Base-by-base conservation (phyloP, 257 asterid species). In the Verbascum thapsus region DNA sequence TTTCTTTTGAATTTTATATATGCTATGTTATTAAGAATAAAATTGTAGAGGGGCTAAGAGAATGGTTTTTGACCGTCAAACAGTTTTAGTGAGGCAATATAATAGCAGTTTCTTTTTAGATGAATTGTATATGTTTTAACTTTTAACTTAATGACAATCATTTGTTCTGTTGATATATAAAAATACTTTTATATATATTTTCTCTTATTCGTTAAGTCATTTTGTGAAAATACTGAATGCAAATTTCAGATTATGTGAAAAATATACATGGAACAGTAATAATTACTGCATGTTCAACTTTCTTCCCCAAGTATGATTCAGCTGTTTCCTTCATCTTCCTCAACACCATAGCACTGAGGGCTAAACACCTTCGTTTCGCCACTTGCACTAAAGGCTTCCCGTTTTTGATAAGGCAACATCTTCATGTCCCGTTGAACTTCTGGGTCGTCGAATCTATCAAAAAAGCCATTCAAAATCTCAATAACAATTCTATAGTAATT, bases 271-370 rank as follows among this genome's bases (percentile, higher is more conserved):
- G 83, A 49, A 80, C 83, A 7, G 83, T 80, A 12, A 74, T 61
- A 57, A n/a, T n/a, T n/a, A 80, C 81, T 5, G 78, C 83, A 58
- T 77, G 72, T 59, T 76, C 71, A 13, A 76, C 70, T 51, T 70
- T 72, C 72, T 76, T 74, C 23, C 86, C 86, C 68, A 80, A 79
- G 65, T 67, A 80, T 8, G 80, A 72, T 71, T 80, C 83, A 3
- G 86, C 81, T 8, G 86, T 80, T 63, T 80, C 83, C 80, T 80
- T 80, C 86, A 76, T 80, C 48, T 70, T 80, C 3, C 66, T 63
- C 20, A 80, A 71, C 65, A 80, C 49, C 83, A 80, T 74, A 12
- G 83, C 86, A 6, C 86, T 80, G 63, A 6, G 86, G 86, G 53
- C 86, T 80, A 48, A 80, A 76, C 22, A 71, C 80, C 70, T 76